Conservation (phyloP, 2,329 filamentous ascomycete genomes). For the Chalaropsis ovoidea region DNA sequence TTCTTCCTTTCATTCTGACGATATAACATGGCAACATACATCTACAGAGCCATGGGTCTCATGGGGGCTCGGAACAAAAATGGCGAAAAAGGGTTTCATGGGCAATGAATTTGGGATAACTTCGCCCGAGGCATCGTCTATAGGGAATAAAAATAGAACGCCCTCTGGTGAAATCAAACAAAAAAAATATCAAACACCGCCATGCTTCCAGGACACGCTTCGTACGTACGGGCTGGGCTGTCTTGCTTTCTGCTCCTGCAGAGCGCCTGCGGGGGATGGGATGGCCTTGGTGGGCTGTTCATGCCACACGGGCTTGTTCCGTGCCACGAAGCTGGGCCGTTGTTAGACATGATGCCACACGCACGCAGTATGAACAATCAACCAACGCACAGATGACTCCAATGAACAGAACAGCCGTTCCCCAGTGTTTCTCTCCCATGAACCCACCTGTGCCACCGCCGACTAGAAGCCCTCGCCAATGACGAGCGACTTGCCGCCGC, state of each 20-base stretch:
- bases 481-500: constrained; percentile 61
- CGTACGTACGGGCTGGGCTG: background rate
- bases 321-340: no score
- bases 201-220: background rate
- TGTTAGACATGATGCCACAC: no score
- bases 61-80: constrained; percentile 28
- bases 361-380: background rate
- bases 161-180: constrained; percentile 23
- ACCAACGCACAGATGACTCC: background rate
- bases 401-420: constrained; percentile 13
- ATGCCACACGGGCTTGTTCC: background rate
- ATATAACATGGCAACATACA: constrained; percentile 32
- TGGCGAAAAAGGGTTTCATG: constrained; percentile 41
- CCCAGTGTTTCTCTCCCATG: background rate
- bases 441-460: background rate
- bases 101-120: constrained; percentile 29
- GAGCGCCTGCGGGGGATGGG: background rate
- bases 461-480: constrained; percentile 50
- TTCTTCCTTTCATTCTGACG: constrained; percentile 39
- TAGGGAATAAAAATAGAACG: constrained; percentile 37
- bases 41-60: constrained; percentile 17
- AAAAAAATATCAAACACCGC: constrained; percentile 26
- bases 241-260: background rate
- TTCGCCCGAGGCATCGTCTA: constrained; percentile 36
- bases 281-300: background rate